These are phyloP conservation scores for Thalassiosira pacifica DNA, from an alignment of 352 stramenopile genomes.

Conservation along the genomic window DNA sequence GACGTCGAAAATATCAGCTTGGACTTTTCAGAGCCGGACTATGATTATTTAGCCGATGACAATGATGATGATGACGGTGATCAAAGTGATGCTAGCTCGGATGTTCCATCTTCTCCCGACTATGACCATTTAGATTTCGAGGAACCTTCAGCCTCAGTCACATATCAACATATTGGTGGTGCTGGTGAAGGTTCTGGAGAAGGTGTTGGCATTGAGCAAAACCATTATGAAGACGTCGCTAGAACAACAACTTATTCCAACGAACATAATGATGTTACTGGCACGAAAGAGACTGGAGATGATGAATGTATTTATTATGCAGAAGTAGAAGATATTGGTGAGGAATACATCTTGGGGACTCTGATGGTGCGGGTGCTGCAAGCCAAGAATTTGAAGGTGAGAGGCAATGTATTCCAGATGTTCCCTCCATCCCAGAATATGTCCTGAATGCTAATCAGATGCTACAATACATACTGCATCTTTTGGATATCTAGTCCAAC, in stretches of 20 bases:
- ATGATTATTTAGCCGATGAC: constrained; percentile 46
- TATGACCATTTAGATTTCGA: constrained; percentile 45
- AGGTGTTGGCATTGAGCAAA: too few species aligned
- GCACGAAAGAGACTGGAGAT: neutral
- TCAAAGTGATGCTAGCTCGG: constrained; percentile 6
- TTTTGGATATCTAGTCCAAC: constrained; percentile 25
- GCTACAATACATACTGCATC: too few species aligned
- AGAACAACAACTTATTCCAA: too few species aligned
- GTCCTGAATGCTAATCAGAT: too few species aligned
- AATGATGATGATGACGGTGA: constrained; percentile 4
- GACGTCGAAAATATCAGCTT: neutral
- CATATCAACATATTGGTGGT: neutral
- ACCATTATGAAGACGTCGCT: too few species aligned
- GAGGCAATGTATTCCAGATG: too few species aligned
- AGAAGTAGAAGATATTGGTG: constrained; percentile 25
- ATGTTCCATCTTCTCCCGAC: constrained; percentile 23
- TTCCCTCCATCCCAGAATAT: too few species aligned
- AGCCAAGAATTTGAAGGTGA: constrained; percentile 71
- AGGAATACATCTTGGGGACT: constrained; percentile 82
- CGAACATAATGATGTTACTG: too few species aligned
- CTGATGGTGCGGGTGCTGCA: constrained; percentile 81
- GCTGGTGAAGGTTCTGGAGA: neutral
- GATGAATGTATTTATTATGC: constrained; percentile 22
- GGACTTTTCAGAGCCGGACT: constrained; percentile 55
- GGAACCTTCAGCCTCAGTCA: neutral